Evolutionary conservation across 2,329 filamentous ascomycete species (phyloP).

Genomic region (Fusarium falciforme): DNA sequence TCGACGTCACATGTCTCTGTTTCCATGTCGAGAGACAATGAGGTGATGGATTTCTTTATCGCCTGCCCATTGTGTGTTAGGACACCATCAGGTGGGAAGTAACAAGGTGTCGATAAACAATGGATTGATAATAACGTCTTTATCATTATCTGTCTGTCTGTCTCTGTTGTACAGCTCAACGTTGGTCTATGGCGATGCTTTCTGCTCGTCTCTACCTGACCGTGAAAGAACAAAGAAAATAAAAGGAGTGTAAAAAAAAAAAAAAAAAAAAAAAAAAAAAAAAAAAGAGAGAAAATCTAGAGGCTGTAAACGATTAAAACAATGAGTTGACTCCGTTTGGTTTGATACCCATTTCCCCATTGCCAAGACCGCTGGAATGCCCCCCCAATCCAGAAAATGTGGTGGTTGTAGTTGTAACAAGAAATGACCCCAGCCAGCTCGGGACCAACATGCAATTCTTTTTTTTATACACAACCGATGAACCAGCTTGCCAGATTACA

Average conservation of each 20-base stretch:
- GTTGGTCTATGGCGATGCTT: not conserved
- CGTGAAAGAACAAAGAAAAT: not conserved
- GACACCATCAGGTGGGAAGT: not conserved
- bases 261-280: too few species aligned
- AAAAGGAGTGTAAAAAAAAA: not conserved
- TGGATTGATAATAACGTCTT: not conserved
- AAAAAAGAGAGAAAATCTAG: slow-evolving; percentile 4
- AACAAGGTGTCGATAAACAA: not conserved
- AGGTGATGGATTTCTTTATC: not conserved
- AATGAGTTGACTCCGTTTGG: not conserved
- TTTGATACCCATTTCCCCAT: slow-evolving; percentile 2
- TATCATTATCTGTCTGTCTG: slow-evolving; percentile 6
- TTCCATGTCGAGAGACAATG: not conserved
- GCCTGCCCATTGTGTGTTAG: not conserved
- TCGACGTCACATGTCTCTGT: not conserved
- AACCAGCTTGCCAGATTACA: not conserved
- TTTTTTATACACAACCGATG: not conserved
- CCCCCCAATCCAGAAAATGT: slow-evolving; percentile 3
- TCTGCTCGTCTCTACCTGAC: not conserved
- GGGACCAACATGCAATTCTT: slow-evolving; percentile 9
- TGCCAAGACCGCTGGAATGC: not conserved
- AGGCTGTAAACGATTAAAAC: slow-evolving; percentile 13
- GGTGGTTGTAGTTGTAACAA: slow-evolving; percentile 13
- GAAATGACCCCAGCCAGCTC: slow-evolving; percentile 23
- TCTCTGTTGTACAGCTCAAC: slow-evolving; percentile 8